Evolutionary conservation across 257 asterid species (phyloP), one percentile per base, ranked within the genome.

Genomic region (Misopates orontium): DNA sequence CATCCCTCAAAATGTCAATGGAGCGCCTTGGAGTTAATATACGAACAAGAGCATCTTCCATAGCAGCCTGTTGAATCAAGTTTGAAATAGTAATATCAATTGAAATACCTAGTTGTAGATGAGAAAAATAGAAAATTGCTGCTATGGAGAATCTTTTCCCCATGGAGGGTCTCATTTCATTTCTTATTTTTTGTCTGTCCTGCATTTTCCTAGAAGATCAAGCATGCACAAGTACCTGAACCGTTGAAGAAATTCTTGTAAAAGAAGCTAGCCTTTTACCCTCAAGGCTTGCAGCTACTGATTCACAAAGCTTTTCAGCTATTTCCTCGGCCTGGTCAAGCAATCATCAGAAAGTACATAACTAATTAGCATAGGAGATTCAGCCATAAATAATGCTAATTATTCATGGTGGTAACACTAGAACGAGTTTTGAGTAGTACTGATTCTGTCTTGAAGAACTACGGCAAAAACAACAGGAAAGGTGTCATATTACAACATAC

Each of bases 21-120:
- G 99, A 94, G 62, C 99, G 92, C 50, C 76, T 84, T 32, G 99
- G 99, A 80, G 99, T 94, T 70, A 94, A 82, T 62, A 94, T 94
- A 59, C 97, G 99, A 74, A 82, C 87, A 78, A 94, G 97, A 72
- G 99, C 97, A 79, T 94, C 97, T 75, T 94, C 99, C 97, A 94
- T 94, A 60, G 99, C 96, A 68, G 84, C 83, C 97, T 94, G 75
- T n/a, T n/a, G n/a, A n/a, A n/a, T n/a, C n/a, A n/a, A n/a, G n/a
- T n/a, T n/a, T n/a, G n/a, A n/a, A n/a, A n/a, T n/a, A n/a, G 71
- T 67, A 70, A 22, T 58, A 69, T 70, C 70, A 69, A 72, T 58
- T 45, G 20, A 42, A 4, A 32, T n/a, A n/a, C 42, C 42, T n/a
- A n/a, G n/a, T n/a, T 9, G 42, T 1, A 32, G 52, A 45, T 0